Evolutionary conservation across 805 yeast species (phyloP).

Genomic region (Nakazawaea wyomingensis): DNA sequence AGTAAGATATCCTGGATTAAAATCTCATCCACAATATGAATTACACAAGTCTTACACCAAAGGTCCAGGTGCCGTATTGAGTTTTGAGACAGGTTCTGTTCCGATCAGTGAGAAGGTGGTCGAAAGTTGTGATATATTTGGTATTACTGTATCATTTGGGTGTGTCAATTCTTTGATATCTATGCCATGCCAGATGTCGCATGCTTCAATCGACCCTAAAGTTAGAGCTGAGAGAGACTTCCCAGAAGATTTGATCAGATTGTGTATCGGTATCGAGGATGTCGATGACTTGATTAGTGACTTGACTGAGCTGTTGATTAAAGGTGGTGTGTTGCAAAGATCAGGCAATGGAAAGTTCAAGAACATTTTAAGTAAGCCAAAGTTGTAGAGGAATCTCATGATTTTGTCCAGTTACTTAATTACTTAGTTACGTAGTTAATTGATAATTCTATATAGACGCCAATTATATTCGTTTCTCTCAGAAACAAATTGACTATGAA

Average conservation of each 20-base stretch:
- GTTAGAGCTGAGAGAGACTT: slow-evolving; percentile 82
- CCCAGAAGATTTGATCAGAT: slow-evolving; percentile 87
- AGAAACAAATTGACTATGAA: too few relatives aligned
- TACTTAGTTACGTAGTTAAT: too few relatives aligned
- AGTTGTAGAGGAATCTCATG: slow-evolving; percentile 4
- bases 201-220: slow-evolving; percentile 90
- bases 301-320: slow-evolving; percentile 61
- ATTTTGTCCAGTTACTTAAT: too few relatives aligned
- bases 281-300: slow-evolving; percentile 78
- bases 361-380: slow-evolving; percentile 5
- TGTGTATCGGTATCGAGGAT: slow-evolving; percentile 90
- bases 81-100: slow-evolving; percentile 81
- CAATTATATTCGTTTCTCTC: too few relatives aligned
- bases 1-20: slow-evolving; percentile 83
- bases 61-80: slow-evolving; percentile 87
- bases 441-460: too few relatives aligned
- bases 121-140: slow-evolving; percentile 70
- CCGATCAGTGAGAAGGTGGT: slow-evolving; percentile 65
- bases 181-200: slow-evolving; percentile 94
- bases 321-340: slow-evolving; percentile 47
- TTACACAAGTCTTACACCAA: slow-evolving; percentile 70
- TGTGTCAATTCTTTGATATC: slow-evolving; percentile 90
- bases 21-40: slow-evolving; percentile 75
- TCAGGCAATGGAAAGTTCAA: not conserved
- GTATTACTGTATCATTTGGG: slow-evolving; percentile 91